Evolutionary conservation across 805 yeast species (phyloP), one percentile per base, ranked within the genome.

Genomic region (Hanseniaspora pseudoguilliermondii): DNA sequence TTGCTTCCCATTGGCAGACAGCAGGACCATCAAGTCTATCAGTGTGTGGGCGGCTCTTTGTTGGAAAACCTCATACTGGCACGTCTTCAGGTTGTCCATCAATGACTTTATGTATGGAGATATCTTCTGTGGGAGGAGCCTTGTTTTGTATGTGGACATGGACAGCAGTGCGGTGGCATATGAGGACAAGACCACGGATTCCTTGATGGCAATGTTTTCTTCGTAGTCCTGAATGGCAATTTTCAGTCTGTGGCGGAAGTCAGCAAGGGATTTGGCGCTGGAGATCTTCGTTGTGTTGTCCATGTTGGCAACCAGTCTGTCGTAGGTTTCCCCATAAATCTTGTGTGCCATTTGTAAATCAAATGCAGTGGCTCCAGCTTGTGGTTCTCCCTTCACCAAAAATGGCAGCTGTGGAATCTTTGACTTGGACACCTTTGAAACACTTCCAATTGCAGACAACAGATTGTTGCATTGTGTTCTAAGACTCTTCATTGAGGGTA

Each of bases 321-420:
- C 78, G 64, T 79, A 87, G 7, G 81, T 78, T 41, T 81, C 86
- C 42, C 72, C 72, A 35, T 83, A 71, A 18, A 89, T 76, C 59
- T 79, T 78, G 57, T 84, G 84, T 1, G 96, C 97, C 59, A 79
- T 78, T 44, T 78, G 84, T 42, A 93, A 66, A 16, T 88, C 79
- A 69, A 93, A 93, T 0, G 97, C 97, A 62, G 84, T 89, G 1
- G 95, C 88, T 2, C 96, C 97, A 2, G 97, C 95, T 58, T 86
- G 95, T 0, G 81, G 75, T 65, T 93, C 97, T 38, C 98, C 98
- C 67, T 89, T 91, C 4, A 91, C 96, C 10, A 90, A 81, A 5
- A 89, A 82, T 0, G 98, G 93, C 20, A 93, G 68, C 54, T 82
- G 85, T 0, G 97, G 97, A 5, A 88, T 67, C 64, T 83, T 84